Base-by-base conservation (phyloP, 169 alveolate species). In the Amoebophrya sp. region DNA sequence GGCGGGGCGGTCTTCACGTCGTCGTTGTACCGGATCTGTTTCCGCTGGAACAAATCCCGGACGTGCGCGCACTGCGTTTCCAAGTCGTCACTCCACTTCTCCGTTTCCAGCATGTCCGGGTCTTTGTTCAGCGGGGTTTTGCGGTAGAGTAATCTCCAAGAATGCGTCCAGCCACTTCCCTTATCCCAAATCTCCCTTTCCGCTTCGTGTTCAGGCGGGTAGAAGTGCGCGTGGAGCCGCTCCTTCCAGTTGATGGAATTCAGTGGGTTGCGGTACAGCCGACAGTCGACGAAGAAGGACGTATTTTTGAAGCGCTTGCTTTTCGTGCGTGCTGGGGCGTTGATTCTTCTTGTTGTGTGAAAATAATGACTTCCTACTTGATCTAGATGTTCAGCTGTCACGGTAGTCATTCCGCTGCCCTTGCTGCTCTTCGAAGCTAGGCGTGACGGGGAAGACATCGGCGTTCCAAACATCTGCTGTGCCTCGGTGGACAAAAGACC, bases 251-350 rank as follows among this genome's bases (percentile, higher is more conserved):
- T 66, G 35, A 66, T 66, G 29, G 83, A 66, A 25, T 66, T 66
- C 83, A 66, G 10, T 0, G 83, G 83, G 7, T 66, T 25, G 7
- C 83, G 83, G 32, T 66, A 66, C 29, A 66, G 83, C 7, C 83
- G 83, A 25, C 83, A 66, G 83, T 66, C 83, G 39, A 66, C 32
- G 83, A 66, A 66, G 83, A 66, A 66, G 66, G 66, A 47, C 66
- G 66, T 47, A 12, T 7, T 7, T 12, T 47, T 18, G 66, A 47
- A 7, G 29, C n/a, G n/a, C n/a, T n/a, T n/a, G n/a, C n/a, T n/a
- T n/a, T n/a, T n/a, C n/a, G n/a, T n/a, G n/a, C n/a, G n/a, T n/a
- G n/a, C n/a, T n/a, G n/a, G n/a, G n/a, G n/a, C n/a, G n/a, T n/a
- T n/a, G n/a, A n/a, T n/a, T n/a, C n/a, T n/a, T n/a, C n/a, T n/a